Evolutionary conservation across 768 basidiomycete genomes (phyloP), one percentile per base, ranked within the genome.

Genomic region (Suillus weaverae): DNA sequence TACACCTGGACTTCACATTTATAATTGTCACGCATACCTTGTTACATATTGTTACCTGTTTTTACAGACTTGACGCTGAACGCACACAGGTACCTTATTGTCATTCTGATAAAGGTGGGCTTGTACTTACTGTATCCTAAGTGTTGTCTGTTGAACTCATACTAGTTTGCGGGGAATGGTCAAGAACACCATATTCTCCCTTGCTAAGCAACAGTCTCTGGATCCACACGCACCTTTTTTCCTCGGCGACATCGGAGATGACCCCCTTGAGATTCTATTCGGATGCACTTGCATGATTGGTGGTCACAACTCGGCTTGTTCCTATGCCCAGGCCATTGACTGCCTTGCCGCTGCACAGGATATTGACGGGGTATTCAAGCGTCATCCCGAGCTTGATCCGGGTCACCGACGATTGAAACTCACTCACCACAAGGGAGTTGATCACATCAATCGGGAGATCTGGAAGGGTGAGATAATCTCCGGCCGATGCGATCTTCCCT

Each of bases 161-260:
- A 41, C 26, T 57, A 39, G 14, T 57, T 39, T 4, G 36, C 36
- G 22, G 59, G 66, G 70, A 7, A 76, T 74, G 70, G 67, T 76
- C n/a, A 71, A 72, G 35, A 76, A 71, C 33, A 68, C 72, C n/a
- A 4, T 50, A 0, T 67, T 67, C 54, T 67, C 59, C 20, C 22
- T 60, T 14, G 54, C 64, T 2, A 67, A 66, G 73, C 38, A 63
- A 73, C 62, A 69, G 63, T 3, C 59, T 64, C 78, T 66, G 64
- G 62, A 1, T 9, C 46, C 59, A 3, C 8, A 5, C 33, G 36
- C 4, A 48, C 62, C 5, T 66, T 78, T 39, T 71, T 46, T 70
- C 44, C 57, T 77, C 7, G 70, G 66, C 26, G 64, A 72, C 4
- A 62, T 70, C 22, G 76, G 77, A 9, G 71, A 73, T 11, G 44